These are phyloP conservation scores for Thelonectria discophora DNA, from an alignment of 2,329 filamentous ascomycete genomes.

Conservation along the genomic window DNA sequence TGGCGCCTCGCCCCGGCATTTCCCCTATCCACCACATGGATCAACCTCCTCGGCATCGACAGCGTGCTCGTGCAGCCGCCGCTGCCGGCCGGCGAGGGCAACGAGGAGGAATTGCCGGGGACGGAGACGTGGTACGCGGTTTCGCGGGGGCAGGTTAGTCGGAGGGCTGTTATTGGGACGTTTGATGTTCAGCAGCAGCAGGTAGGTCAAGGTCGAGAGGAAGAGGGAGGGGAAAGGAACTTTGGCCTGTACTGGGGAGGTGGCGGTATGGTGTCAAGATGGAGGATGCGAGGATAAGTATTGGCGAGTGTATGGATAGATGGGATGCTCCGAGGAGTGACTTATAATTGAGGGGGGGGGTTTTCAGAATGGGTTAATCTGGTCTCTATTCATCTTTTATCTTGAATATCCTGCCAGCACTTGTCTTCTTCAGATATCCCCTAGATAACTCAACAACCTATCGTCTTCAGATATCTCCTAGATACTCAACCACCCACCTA, in stretches of 20 bases:
- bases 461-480: too few relatives aligned
- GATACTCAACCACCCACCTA: too few relatives aligned
- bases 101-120: constrained; percentile 54
- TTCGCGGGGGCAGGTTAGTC: constrained; percentile 43
- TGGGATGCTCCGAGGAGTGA: constrained; percentile 43
- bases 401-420: too few relatives aligned
- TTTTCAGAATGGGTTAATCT: too few relatives aligned
- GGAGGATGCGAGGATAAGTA: constrained; percentile 47
- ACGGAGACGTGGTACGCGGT: constrained; percentile 58
- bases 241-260: constrained; percentile 57
- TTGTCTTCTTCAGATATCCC: too few relatives aligned
- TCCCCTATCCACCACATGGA: constrained; percentile 52
- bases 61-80: constrained; percentile 59
- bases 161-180: constrained; percentile 54
- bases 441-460: too few relatives aligned
- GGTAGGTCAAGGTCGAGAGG: too few relatives aligned
- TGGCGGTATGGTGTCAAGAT: constrained; percentile 56
- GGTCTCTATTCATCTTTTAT: too few relatives aligned
- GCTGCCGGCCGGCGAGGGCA: constrained; percentile 52
- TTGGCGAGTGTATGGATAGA: constrained; percentile 41
- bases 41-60: constrained; percentile 54
- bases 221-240: too few relatives aligned
- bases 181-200: constrained; percentile 56
- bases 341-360: constrained; percentile 25
- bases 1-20: constrained; percentile 54